Conservation (phyloP, 2,329 filamentous ascomycete genomes). For the Diaporthe australafricana region DNA sequence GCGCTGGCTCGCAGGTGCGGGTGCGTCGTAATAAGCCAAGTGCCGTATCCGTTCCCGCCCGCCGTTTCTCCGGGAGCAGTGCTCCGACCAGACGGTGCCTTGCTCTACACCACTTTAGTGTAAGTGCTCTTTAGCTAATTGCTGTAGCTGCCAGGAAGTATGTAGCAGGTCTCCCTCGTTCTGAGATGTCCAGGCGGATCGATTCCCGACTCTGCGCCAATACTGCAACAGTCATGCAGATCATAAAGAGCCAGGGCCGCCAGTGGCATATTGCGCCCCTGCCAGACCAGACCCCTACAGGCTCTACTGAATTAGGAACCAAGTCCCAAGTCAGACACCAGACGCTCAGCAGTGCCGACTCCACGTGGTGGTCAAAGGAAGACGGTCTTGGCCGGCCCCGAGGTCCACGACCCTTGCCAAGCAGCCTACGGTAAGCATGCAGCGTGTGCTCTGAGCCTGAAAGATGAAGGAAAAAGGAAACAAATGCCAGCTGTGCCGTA, state of each 20-base stretch:
- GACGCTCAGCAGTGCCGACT: not conserved
- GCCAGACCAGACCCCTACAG: too few relatives aligned
- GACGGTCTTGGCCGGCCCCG: conserved; percentile 14
- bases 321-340: not conserved
- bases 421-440: not conserved
- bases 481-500: not conserved
- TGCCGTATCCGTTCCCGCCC: conserved; percentile 20
- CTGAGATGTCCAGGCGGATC: too few relatives aligned
- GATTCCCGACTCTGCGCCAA: conserved; percentile 1
- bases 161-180: too few relatives aligned
- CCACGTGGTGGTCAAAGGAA: conserved; percentile 27
- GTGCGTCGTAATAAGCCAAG: not conserved
- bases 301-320: not conserved
- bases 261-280: not conserved
- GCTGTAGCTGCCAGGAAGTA: too few relatives aligned
- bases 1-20: conserved; percentile 1
- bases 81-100: not conserved
- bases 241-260: not conserved
- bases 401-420: not conserved
- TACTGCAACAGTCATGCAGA: not conserved
- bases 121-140: not conserved
- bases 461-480: not conserved
- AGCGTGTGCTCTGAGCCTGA: not conserved
- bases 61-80: conserved; percentile 9
- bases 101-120: not conserved